Conservation (phyloP, 257 asterid species). For the Nicotiana otophora region DNA sequence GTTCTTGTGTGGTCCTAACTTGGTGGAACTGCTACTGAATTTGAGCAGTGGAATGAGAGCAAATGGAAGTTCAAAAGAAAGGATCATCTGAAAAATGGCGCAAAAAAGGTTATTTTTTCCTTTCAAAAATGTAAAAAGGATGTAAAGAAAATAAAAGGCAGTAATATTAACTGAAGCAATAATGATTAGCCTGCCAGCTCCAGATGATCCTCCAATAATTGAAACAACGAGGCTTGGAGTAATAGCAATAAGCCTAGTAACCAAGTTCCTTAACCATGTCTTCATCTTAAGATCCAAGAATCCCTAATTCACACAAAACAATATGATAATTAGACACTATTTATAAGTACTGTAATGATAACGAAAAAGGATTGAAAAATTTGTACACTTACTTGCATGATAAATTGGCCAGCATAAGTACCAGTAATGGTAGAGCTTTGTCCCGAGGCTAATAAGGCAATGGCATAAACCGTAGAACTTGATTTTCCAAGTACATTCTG, state of each 20-base stretch:
- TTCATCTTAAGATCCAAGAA: slow-evolving; percentile 80
- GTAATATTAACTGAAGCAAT: slow-evolving; percentile 74
- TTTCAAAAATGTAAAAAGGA: not conserved
- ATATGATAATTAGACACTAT: not conserved
- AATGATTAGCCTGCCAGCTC: slow-evolving; percentile 81
- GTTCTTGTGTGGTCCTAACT: slow-evolving; percentile 86
- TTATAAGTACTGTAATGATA: no score
- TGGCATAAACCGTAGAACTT: slow-evolving; percentile 70
- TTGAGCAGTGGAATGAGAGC: slow-evolving; percentile 75
- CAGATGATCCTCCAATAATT: slow-evolving; percentile 76
- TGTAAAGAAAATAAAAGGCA: not conserved
- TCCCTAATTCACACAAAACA: slow-evolving; percentile 34
- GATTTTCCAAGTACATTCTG: slow-evolving; percentile 88
- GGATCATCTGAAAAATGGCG: slow-evolving; percentile 55
- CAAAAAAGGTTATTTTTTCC: not conserved
- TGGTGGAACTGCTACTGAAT: slow-evolving; percentile 66
- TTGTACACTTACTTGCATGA: slow-evolving; percentile 66
- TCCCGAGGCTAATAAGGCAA: slow-evolving; percentile 89
- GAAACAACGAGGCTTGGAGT: slow-evolving; percentile 79
- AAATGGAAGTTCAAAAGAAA: slow-evolving; percentile 87
- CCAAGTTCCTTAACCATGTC: slow-evolving; percentile 59
- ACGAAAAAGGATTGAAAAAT: not conserved
- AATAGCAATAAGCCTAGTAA: slow-evolving; percentile 84
- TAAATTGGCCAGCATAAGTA: slow-evolving; percentile 90
- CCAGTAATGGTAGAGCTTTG: slow-evolving; percentile 94